A percentile compares a stretch with the other conserved stretches of the same genome.
Evolutionary conservation across 176 grass and related monocot genomes (phyloP).

Genomic region (Cenchrus purpureus): DNA sequence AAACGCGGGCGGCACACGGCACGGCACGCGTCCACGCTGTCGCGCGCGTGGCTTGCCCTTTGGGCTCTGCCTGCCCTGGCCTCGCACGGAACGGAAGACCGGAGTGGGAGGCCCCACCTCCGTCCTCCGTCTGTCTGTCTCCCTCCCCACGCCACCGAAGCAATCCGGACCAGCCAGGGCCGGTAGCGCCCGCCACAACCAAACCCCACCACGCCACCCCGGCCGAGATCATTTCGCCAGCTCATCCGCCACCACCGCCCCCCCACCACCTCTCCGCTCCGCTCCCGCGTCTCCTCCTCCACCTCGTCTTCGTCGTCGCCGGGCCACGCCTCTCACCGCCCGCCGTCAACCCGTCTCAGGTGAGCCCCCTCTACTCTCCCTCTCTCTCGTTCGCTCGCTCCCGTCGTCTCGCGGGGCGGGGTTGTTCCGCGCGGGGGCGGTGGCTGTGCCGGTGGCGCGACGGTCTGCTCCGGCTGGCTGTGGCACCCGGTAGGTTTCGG

Average conservation of each 20-base stretch:
- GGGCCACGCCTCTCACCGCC: not conserved
- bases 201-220: conserved; percentile 10
- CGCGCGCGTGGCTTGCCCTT: not conserved
- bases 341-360: not conserved
- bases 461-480: not conserved
- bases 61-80: not conserved
- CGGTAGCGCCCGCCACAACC: not conserved
- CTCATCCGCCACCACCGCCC: conserved; percentile 30
- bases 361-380: not conserved
- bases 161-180: not conserved
- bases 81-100: not conserved
- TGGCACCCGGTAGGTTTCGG: not conserved
- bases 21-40: conserved; percentile 36
- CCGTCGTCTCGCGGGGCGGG: not conserved
- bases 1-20: conserved; percentile 43
- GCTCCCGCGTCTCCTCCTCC: not conserved
- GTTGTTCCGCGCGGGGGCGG: not conserved
- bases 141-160: conserved; percentile 8
- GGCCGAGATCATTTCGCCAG: conserved; percentile 30
- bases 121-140: not conserved
- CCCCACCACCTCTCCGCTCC: not conserved
- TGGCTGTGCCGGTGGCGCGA: not conserved
- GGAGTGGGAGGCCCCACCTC: too few species aligned
- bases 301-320: not conserved
- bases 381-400: not conserved